Evolutionary conservation across 1,139 yeast genomes (phyloP).

Genomic region (Hyphopichia wangnamkhiaoensis): DNA sequence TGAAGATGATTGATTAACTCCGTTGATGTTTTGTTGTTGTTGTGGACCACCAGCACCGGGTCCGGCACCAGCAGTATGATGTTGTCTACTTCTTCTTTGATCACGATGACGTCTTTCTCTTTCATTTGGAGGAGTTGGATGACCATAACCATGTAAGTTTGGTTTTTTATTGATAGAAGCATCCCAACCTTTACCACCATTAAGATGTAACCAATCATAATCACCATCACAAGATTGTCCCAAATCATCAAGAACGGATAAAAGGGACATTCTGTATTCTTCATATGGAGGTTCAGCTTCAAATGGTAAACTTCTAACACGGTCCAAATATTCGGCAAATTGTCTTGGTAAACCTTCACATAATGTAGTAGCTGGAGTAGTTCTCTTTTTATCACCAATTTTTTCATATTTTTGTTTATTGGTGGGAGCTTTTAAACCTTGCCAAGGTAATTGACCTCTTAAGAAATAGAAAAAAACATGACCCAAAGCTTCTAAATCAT

Average conservation of each 20-base stretch:
- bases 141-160: conserved; percentile 88
- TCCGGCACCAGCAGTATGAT: conserved; percentile 28
- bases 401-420: conserved; percentile 95
- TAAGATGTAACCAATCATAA: conserved; percentile 93
- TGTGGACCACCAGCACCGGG: conserved; percentile 12
- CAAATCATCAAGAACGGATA: conserved; percentile 67
- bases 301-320: conserved; percentile 80
- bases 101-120: conserved; percentile 54
- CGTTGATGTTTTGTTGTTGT: conserved; percentile 7
- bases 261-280: conserved; percentile 73
- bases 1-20: conserved; percentile 14
- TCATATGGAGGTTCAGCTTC: conserved; percentile 96
- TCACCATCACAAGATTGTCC: conserved; percentile 81
- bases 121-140: conserved; percentile 56
- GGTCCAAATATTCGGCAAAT: conserved; percentile 80
- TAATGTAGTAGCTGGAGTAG: conserved; percentile 75
- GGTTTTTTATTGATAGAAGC: conserved; percentile 79
- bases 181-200: conserved; percentile 94
- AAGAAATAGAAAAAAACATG: conserved; percentile 93
- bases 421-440: conserved; percentile 96
- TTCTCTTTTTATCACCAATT: conserved; percentile 91
- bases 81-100: conserved; percentile 42
- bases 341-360: conserved; percentile 85
- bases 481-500: conserved; percentile 92
- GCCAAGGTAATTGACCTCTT: conserved; percentile 97